Evolutionary conservation across 116 monocot genomes (phyloP).

Genomic region (Iris pallida): DNA sequence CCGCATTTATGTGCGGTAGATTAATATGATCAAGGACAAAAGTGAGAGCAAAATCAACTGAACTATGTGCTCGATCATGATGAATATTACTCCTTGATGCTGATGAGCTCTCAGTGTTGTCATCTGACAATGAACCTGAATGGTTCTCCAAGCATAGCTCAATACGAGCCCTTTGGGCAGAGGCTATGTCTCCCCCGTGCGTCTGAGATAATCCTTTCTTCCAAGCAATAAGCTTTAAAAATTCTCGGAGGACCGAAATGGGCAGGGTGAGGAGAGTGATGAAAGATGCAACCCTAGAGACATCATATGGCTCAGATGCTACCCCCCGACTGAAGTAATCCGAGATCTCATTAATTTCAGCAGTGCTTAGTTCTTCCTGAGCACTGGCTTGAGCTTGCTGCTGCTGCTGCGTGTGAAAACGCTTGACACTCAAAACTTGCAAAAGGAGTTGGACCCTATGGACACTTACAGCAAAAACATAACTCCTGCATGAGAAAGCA

Average conservation of each 20-base stretch:
- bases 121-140: constrained; percentile 39
- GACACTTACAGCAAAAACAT: constrained; percentile 95
- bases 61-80: constrained; percentile 64
- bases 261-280: constrained; percentile 95
- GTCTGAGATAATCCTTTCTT: constrained; percentile 74
- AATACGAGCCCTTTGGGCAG: constrained; percentile 70
- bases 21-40: constrained; percentile 84
- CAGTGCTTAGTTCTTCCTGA: constrained; percentile 73
- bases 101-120: constrained; percentile 38
- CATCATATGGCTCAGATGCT: constrained; percentile 94
- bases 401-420: constrained; percentile 77
- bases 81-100: constrained; percentile 74
- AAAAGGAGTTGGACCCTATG: constrained; percentile 94
- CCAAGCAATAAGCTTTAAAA: constrained; percentile 89
- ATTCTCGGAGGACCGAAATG: constrained; percentile 77
- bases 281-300: constrained; percentile 95
- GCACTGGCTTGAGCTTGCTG: constrained; percentile 69
- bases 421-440: constrained; percentile 91
- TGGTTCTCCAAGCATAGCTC: constrained; percentile 95
- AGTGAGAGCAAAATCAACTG: constrained; percentile 82
- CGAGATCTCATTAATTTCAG: constrained; percentile 86
- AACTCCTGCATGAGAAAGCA: constrained; percentile 50
- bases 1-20: constrained; percentile 89
- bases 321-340: constrained; percentile 96
- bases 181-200: constrained; percentile 67